Evolutionary conservation across 2,329 filamentous ascomycete species (phyloP), one percentile per base, ranked within the genome.

Genomic region (Botrytis fabae): DNA sequence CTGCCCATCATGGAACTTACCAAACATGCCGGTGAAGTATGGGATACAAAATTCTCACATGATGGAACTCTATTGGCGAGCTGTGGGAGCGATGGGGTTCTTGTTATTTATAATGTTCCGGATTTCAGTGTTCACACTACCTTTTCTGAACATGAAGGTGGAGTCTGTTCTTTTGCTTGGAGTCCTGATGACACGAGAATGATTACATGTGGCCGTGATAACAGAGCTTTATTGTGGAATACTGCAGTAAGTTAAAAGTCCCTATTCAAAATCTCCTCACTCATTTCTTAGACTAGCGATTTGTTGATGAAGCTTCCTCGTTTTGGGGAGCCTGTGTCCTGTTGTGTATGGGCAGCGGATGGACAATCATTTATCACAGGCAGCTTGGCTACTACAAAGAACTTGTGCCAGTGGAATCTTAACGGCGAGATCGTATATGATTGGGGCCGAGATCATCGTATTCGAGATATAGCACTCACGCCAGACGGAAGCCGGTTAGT

Each of bases 21-120:
- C 42, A 87, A 93, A 72, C 91, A 97, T 79, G 84, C 84, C 0
- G 92, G 94, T 73, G 95, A 99, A 82, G 92, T 98, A 20, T 99
- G 95, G 95, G 93, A 94, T 79, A 86, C 98, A 18, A 88, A 91
- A 69, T 99, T 97, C 81, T 98, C 95, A 8, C 91, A 97, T 75
- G 91, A 97, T 78, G 96, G 96, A 25, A 89, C 87, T 35, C 92
- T 89, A 78, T 83, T 99, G 73, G 96, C 95, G 2, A 95, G 93
- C 51, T 93, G 94, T 74, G 94, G 95, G 68, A 89, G 89, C 78
- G 92, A 93, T 75, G 89, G 89, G 42, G 86, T 87, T 12, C 91
- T 97, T 65, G 86, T 93, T 71, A 92, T 99, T 73, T 98, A 96
- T 84, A 92, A 97, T 72, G 92, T 93, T 0, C 85, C 85, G 2